Evolutionary conservation across 805 yeast species (phyloP), one percentile per base, ranked within the genome.

Genomic region (Cyberlindnera petersonii): DNA sequence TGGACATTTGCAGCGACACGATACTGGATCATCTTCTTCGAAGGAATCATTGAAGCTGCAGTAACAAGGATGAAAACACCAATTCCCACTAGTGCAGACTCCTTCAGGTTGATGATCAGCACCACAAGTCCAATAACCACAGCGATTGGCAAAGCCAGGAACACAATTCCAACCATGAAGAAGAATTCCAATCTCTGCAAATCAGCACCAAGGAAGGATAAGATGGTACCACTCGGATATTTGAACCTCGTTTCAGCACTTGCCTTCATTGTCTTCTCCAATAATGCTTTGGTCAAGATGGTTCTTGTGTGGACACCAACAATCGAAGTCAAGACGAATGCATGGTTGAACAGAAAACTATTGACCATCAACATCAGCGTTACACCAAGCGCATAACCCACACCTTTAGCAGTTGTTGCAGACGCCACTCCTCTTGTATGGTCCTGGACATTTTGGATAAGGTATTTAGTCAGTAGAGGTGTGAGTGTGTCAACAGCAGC

Each of bases 201-300:
- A 56, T 86, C 95, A 3, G 89, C 79, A 27, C 89, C 82, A 61
- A 86, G 69, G 58, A 85, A 63, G 6, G 87, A 77, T 13, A 93
- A 82, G 35, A 86, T 71, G 41, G 71, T 74, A 28, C 88, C 80
- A n/a, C 75, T 67, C 1, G 93, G 77, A 53, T 62, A 82, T 44
- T 69, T 63, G 48, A 71, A 71, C 37, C 71, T 71, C 3, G 87
- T 71, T 32, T 64, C 64, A 10, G 75, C 70, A 42, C 75, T 72
- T 13, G 84, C 65, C 38, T 56, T 65, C 44, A 84, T 72, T 16
- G 86, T 72, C 56, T 86, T 86, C 36, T 74, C 75, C 38, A 82
- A 64, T 11, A 84, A 63, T 5, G 82, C 79, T 43, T 81, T 79
- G 1, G 84, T 82, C 39, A 86, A 60, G 3, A 82, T 71, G 0